Evolutionary conservation across 768 basidiomycete species (phyloP).

Genomic region (Terana coerulea): DNA sequence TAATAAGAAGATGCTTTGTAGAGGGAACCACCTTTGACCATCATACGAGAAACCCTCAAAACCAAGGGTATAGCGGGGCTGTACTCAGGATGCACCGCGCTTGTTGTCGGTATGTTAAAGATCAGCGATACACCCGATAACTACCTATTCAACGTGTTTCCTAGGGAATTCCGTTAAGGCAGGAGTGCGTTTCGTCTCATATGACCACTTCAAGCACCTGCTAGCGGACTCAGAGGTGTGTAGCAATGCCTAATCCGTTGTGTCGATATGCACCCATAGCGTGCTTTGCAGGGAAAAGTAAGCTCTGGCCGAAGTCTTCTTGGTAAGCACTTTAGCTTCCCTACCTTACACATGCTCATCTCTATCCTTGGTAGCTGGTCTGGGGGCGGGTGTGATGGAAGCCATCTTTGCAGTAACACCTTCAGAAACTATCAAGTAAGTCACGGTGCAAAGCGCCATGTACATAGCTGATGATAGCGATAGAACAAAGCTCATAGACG

Average conservation of each 20-base stretch:
- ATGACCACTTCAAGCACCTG: slow-evolving; percentile 85
- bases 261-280: too few species aligned
- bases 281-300: slow-evolving; percentile 77
- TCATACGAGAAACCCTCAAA: slow-evolving; percentile 69
- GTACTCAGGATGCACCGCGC: slow-evolving; percentile 90
- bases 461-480: not conserved
- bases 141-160: not conserved
- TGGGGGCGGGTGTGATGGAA: slow-evolving; percentile 89
- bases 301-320: slow-evolving; percentile 80
- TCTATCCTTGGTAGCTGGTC: slow-evolving; percentile 47
- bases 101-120: slow-evolving; percentile 66
- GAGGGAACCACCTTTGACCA: slow-evolving; percentile 69
- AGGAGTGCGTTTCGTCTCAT: slow-evolving; percentile 92
- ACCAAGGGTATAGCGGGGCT: slow-evolving; percentile 77
- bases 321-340: slow-evolving; percentile 39
- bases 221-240: slow-evolving; percentile 81
- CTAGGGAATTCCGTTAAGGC: slow-evolving; percentile 85
- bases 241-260: slow-evolving; percentile 2
- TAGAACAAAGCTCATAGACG: slow-evolving; percentile 97
- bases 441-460: too few species aligned
- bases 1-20: slow-evolving; percentile 20
- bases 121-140: not conserved
- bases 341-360: not conserved
- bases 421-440: slow-evolving; percentile 97
- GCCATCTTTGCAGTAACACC: slow-evolving; percentile 95